Conservation (phyloP, 768 basidiomycete genomes). For the Leccinellum rugosiceps region DNA sequence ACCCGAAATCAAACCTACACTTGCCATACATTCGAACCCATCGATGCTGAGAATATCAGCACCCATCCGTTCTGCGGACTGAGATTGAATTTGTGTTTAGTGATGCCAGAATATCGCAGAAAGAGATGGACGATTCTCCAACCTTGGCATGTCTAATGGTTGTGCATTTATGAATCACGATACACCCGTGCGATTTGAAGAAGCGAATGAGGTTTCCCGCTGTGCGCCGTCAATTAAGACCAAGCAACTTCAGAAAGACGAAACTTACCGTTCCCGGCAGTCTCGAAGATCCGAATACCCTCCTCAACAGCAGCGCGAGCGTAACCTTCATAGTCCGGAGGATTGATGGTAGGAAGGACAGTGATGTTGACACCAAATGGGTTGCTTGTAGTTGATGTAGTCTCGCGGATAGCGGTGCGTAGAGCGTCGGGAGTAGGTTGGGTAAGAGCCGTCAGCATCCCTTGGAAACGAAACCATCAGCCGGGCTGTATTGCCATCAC, state of each 20-base stretch:
- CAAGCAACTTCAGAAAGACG: neutral
- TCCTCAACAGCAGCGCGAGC: slow-evolving; percentile 81
- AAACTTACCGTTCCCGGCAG: slow-evolving; percentile 80
- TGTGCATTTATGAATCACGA: slow-evolving; percentile 90
- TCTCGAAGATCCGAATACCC: slow-evolving; percentile 87
- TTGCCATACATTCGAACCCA: slow-evolving; percentile 77
- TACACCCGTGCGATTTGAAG: slow-evolving; percentile 74
- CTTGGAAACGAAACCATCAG: slow-evolving; percentile 32
- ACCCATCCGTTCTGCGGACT: slow-evolving; percentile 69
- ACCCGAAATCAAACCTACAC: neutral
- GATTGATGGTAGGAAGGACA: slow-evolving; percentile 83
- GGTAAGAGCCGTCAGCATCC: slow-evolving; percentile 83
- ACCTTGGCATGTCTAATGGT: slow-evolving; percentile 84
- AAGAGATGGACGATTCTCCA: slow-evolving; percentile 27
- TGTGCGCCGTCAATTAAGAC: slow-evolving; percentile 25
- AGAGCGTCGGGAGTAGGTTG: slow-evolving; percentile 84
- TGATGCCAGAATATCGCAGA: neutral
- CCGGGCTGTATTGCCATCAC: neutral
- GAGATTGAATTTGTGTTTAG: neutral
- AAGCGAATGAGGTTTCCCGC: slow-evolving; percentile 76
- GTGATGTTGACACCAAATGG: slow-evolving; percentile 88
- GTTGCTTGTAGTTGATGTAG: slow-evolving; percentile 61
- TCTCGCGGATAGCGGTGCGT: slow-evolving; percentile 76
- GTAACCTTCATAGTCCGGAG: slow-evolving; percentile 87
- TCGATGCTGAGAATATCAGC: slow-evolving; percentile 90